phyloP scores from a whole-genome alignment of 345 rosid genomes.

The Corchorus olitorius region DNA sequence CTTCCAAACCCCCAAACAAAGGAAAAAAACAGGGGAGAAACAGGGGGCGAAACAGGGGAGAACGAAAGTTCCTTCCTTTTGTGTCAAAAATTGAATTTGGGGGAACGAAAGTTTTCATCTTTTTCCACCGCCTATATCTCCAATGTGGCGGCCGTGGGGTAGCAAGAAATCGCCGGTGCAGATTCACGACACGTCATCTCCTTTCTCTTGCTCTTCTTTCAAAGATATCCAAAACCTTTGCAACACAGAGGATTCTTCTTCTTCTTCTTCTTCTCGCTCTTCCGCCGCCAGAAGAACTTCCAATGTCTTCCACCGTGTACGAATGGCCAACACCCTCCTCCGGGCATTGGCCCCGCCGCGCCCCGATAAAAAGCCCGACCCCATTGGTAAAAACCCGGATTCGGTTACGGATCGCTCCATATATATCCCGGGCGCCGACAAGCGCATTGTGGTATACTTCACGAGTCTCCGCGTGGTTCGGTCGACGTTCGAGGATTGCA shows the following conservation, averaged over 20 bases:
- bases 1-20: not conserved
- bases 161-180: slow-evolving; percentile 49
- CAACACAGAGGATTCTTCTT: slow-evolving; percentile 36
- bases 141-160: slow-evolving; percentile 91
- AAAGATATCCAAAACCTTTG: slow-evolving; percentile 67
- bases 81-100: not conserved
- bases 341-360: slow-evolving; percentile 43
- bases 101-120: not conserved
- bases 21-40: not conserved
- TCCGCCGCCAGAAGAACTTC: slow-evolving; percentile 32
- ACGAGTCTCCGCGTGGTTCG: slow-evolving; percentile 83
- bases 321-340: slow-evolving; percentile 48
- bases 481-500: slow-evolving; percentile 79
- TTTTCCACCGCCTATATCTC: slow-evolving; percentile 24
- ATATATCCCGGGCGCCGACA: slow-evolving; percentile 50
- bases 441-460: slow-evolving; percentile 73
- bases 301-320: slow-evolving; percentile 63
- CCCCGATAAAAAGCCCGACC: slow-evolving; percentile 24
- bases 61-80: not conserved
- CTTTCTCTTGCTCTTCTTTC: slow-evolving; percentile 61
- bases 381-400: not conserved
- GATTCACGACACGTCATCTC: slow-evolving; percentile 42
- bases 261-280: slow-evolving; percentile 28
- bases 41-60: not conserved
- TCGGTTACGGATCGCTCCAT: slow-evolving; percentile 29